A percentile compares a stretch with the other conserved stretches of the same genome.
These are phyloP conservation scores for Myochromella boudieri DNA, from an alignment of 768 basidiomycete genomes.

Conservation along the genomic window DNA sequence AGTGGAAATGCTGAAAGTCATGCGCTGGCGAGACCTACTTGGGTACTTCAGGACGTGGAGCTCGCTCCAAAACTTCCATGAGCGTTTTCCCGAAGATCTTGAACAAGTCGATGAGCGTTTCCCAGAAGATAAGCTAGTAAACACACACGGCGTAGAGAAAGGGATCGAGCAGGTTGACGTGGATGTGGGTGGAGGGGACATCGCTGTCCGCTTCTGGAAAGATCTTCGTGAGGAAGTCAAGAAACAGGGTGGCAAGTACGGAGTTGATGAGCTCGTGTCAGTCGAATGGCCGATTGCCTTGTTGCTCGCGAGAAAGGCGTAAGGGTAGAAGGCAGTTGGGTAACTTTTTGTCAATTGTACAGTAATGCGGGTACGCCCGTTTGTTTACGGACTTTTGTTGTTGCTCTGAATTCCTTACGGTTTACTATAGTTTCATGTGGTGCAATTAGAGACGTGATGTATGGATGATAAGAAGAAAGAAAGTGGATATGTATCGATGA, in stretches of 20 bases:
- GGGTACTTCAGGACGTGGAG: conserved; percentile 74
- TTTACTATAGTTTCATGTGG: conserved; percentile 2
- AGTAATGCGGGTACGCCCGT: too few relatives aligned
- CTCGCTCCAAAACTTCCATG: conserved; percentile 65
- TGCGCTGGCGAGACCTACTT: conserved; percentile 67
- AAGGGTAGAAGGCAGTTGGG: neutral
- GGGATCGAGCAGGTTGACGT: conserved; percentile 11
- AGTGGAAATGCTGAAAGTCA: conserved; percentile 54
- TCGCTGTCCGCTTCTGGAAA: conserved; percentile 65
- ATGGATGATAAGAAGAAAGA: neutral
- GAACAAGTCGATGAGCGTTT: conserved; percentile 33
- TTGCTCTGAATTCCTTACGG: neutral
- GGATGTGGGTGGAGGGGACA: conserved; percentile 50
- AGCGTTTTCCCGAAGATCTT: conserved; percentile 58
- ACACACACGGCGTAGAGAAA: neutral
- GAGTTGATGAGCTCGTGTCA: conserved; percentile 36
- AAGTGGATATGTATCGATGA: conserved; percentile 5
- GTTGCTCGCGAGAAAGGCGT: conserved; percentile 31
- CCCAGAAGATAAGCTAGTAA: conserved; percentile 26
- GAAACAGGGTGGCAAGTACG: conserved; percentile 28
- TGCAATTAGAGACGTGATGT: neutral
- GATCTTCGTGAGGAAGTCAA: conserved; percentile 41
- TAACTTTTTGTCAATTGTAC: neutral
- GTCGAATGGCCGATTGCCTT: conserved; percentile 56
- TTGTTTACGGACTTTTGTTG: too few relatives aligned